Base-by-base conservation (phyloP, 768 basidiomycete species). In the Amanita thiersii region DNA sequence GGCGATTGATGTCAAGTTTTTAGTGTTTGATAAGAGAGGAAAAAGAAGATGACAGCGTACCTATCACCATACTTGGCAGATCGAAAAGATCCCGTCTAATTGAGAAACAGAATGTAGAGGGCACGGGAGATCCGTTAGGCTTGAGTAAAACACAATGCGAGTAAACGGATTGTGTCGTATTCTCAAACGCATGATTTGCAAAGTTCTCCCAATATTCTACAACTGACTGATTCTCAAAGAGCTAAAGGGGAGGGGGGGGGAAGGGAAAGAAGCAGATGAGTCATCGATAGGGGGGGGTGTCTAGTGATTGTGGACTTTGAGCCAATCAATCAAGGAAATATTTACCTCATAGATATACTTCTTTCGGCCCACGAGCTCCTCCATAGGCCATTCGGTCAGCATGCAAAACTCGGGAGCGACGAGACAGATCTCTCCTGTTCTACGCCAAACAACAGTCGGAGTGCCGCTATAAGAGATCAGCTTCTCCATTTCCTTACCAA, bases 181-280 rank as follows among this genome's bases (percentile, higher is more conserved):
- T 96, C 60, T 99, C 94, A 53, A 99, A 99, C 5, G 96, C 94
- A 61, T 97, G 91, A 37, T 83, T 79, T 19, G 90, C 89, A 58
- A 98, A 98, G 60, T 87, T 90, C 62, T 98, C 96, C 84, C 87
- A 92, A 58, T 91, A 92, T 58, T 91, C 86, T 39, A 96, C 93
- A 39, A 82, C 88, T 37, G 91, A 93, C 59, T 90, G 86, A 58
- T 92, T 89, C 65, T 96, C 91, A 57, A 98, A 93, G 39, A 98
- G 68, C 86, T 93, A 56, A 26, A 28, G 32, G 36, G 36, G 37
- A 39, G 25, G 29, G 25, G 18, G 26, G 17, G 32, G 37, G 2
- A 23, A 8, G 18, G 21, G 39, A 37, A 33, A 31, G 23, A 31
- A 28, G 33, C 21, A 21, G 36, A 29, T 37, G 14, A 34, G 29